Evolutionary conservation across 192 early-diverging fungal genomes (phyloP).

Genomic region (Entophlyctis luteolus): DNA sequence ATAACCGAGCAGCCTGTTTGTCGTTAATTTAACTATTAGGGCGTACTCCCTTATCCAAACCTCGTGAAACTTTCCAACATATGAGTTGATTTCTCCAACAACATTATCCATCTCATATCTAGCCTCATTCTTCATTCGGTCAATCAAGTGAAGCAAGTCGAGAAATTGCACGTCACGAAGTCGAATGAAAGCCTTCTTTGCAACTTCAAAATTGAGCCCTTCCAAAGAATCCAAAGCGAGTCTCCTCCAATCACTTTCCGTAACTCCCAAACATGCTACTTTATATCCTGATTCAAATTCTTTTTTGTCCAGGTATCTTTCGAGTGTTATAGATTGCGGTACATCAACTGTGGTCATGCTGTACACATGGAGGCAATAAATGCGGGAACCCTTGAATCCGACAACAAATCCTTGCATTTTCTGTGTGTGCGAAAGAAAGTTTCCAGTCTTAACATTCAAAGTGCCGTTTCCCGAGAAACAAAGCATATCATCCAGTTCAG

Average conservation of each 20-base stretch:
- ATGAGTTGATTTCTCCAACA: conserved; percentile 47
- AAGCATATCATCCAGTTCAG: conserved; percentile 51
- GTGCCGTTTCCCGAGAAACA: conserved; percentile 50
- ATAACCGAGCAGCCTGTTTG: conserved; percentile 46
- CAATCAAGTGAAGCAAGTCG: conserved; percentile 35
- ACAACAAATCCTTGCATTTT: conserved; percentile 57
- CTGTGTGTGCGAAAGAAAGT: conserved; percentile 48
- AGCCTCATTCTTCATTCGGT: conserved; percentile 38
- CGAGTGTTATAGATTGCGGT: conserved; percentile 47
- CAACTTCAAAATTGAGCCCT: conserved; percentile 44
- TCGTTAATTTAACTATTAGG: not conserved
- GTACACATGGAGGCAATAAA: conserved; percentile 51
- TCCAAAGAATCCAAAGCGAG: conserved; percentile 50
- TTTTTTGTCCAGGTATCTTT: conserved; percentile 47
- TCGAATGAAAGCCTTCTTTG: conserved; percentile 45
- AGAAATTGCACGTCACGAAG: conserved; percentile 49
- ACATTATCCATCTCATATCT: conserved; percentile 37
- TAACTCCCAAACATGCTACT: conserved; percentile 54
- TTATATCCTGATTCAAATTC: conserved; percentile 46
- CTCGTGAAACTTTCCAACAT: conserved; percentile 48
- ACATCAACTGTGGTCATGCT: conserved; percentile 52
- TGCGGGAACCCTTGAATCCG: conserved; percentile 53
- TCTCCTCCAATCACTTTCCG: conserved; percentile 53
- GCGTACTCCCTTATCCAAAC: conserved; percentile 23
- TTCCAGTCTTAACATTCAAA: conserved; percentile 50